These are phyloP conservation scores for Termitomyces titanicus DNA, from an alignment of 768 basidiomycete species.

Conservation along the genomic window DNA sequence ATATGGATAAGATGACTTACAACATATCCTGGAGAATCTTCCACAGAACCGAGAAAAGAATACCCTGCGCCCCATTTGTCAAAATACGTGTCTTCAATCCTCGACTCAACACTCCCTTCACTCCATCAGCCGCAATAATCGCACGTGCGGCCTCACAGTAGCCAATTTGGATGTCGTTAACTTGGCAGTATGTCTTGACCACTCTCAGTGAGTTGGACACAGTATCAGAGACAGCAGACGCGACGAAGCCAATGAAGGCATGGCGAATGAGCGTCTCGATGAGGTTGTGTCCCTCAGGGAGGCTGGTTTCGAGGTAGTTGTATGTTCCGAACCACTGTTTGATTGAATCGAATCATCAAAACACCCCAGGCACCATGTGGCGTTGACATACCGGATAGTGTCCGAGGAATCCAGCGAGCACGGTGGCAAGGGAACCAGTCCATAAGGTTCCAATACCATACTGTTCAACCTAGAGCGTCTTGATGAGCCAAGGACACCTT, in stretches of 20 bases:
- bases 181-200: slow-evolving; percentile 94
- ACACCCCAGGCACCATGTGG: neutral
- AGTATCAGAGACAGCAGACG: slow-evolving; percentile 83
- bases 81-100: slow-evolving; percentile 87
- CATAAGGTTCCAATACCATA: slow-evolving; percentile 80
- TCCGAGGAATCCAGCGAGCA: slow-evolving; percentile 90
- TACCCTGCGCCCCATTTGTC: slow-evolving; percentile 86
- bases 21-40: slow-evolving; percentile 89
- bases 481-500: neutral
- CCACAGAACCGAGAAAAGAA: slow-evolving; percentile 93
- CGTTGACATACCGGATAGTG: slow-evolving; percentile 67
- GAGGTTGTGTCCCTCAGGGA: slow-evolving; percentile 53
- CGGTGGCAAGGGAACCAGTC: slow-evolving; percentile 91
- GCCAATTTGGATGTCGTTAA: slow-evolving; percentile 74
- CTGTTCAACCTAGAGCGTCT: slow-evolving; percentile 47
- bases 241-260: slow-evolving; percentile 88
- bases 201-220: slow-evolving; percentile 87
- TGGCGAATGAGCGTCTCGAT: slow-evolving; percentile 66
- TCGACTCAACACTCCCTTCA: slow-evolving; percentile 76
- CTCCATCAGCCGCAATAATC: slow-evolving; percentile 73
- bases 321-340: slow-evolving; percentile 79
- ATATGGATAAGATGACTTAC: slow-evolving; percentile 51
- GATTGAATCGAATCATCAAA: neutral
- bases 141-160: slow-evolving; percentile 76
- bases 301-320: slow-evolving; percentile 65